A percentile compares a stretch with the other conserved stretches of the same genome.
phyloP scores from a whole-genome alignment of 768 basidiomycete genomes.

The Termitomyces sp. region DNA sequence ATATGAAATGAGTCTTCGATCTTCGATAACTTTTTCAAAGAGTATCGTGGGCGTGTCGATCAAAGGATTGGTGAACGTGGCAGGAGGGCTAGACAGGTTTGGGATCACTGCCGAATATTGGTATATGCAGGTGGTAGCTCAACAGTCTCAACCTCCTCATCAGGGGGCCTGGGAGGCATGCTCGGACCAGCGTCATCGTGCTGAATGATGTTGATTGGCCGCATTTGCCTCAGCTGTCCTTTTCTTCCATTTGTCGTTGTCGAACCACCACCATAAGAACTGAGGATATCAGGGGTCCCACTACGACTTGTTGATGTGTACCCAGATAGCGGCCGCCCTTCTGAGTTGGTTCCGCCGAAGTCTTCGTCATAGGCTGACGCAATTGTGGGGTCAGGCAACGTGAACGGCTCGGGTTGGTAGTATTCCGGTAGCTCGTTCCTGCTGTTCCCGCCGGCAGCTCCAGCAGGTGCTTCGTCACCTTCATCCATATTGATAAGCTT shows the following conservation, averaged over 20 bases:
- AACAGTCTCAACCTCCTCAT: slow-evolving; percentile 59
- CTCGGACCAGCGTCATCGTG: slow-evolving; percentile 79
- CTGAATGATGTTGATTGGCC: slow-evolving; percentile 77
- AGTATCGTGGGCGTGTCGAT: not conserved
- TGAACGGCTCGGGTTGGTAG: slow-evolving; percentile 73
- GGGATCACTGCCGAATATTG: slow-evolving; percentile 37
- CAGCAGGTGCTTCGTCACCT: slow-evolving; percentile 36
- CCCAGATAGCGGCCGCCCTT: slow-evolving; percentile 32
- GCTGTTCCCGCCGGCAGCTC: slow-evolving; percentile 9
- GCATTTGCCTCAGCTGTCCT: slow-evolving; percentile 44
- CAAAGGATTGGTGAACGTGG: not conserved
- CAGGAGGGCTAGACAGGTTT: not conserved
- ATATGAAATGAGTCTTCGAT: not conserved
- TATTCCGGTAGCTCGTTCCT: slow-evolving; percentile 58
- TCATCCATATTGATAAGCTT: slow-evolving; percentile 64
- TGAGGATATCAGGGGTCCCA: slow-evolving; percentile 38
- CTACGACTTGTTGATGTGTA: slow-evolving; percentile 37
- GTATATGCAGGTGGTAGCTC: slow-evolving; percentile 85
- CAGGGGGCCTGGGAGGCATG: slow-evolving; percentile 19
- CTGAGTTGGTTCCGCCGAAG: slow-evolving; percentile 18
- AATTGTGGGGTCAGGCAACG: slow-evolving; percentile 57
- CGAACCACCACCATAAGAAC: slow-evolving; percentile 18
- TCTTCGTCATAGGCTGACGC: slow-evolving; percentile 20
- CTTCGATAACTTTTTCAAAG: not conserved
- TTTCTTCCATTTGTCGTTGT: slow-evolving; percentile 33